A percentile compares a stretch with the other conserved stretches of the same genome.
Conservation (phyloP, 768 basidiomycete genomes). For the Naganishia friedmannii region DNA sequence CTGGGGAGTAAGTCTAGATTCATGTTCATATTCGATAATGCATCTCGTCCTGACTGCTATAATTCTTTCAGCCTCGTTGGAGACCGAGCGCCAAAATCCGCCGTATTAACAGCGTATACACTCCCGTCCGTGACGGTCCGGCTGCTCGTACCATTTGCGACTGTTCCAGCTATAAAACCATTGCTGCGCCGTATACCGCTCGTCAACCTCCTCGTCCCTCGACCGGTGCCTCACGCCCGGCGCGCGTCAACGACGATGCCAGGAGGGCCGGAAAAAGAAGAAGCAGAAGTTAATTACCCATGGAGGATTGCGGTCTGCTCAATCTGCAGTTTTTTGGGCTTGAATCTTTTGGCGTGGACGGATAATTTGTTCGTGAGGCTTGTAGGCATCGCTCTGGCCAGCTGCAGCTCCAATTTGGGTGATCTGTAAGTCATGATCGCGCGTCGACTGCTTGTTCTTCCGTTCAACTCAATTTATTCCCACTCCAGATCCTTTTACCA, state of each 20-base stretch:
- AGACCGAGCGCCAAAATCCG: slow-evolving; percentile 30
- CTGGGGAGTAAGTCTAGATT: slow-evolving; percentile 21
- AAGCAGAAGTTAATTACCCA: slow-evolving; percentile 29
- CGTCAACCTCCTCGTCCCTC: slow-evolving; percentile 19
- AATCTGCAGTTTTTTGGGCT: slow-evolving; percentile 26
- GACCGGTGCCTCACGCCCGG: neutral
- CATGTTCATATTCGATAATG: neutral
- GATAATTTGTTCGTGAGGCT: slow-evolving; percentile 14
- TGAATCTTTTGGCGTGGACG: slow-evolving; percentile 28
- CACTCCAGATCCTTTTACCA: slow-evolving; percentile 26
- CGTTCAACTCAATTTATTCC: neutral
- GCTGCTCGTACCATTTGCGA: slow-evolving; percentile 27
- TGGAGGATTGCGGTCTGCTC: slow-evolving; percentile 26
- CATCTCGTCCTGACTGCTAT: neutral
- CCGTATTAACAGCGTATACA: slow-evolving; percentile 27
- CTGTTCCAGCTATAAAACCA: slow-evolving; percentile 23
- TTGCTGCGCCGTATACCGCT: slow-evolving; percentile 19
- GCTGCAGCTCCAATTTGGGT: slow-evolving; percentile 30
- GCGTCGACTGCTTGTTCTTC: too few relatives aligned
- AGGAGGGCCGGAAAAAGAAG: slow-evolving; percentile 21
- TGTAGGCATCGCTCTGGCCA: slow-evolving; percentile 28
- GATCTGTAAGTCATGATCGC: slow-evolving; percentile 21
- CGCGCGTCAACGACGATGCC: neutral
- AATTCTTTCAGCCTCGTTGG: slow-evolving; percentile 18
- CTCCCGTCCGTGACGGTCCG: slow-evolving; percentile 28